These are phyloP conservation scores for Herpetomonas muscarum DNA, from an alignment of 208 protist species.

Conservation along the genomic window DNA sequence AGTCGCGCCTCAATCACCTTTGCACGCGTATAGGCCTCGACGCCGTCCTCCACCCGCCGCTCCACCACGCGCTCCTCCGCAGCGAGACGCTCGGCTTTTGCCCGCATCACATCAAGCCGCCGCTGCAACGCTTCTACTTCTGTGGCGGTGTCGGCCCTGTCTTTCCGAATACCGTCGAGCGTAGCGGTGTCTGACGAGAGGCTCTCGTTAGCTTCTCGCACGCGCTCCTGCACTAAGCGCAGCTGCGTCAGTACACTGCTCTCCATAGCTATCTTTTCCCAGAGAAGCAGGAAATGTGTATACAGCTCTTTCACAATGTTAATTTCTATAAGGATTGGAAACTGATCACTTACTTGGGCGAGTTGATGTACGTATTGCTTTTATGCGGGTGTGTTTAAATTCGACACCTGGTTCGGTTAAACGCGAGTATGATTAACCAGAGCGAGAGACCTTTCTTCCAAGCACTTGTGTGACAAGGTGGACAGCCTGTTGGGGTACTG, in stretches of 20 bases:
- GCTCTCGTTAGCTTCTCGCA: not conserved
- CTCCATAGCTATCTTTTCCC: not conserved
- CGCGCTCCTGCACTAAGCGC: not conserved
- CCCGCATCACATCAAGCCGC: not conserved
- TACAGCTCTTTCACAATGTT: no score
- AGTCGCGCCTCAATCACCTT: not conserved
- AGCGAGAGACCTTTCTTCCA: no score
- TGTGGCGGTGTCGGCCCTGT: not conserved
- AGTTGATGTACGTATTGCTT: not conserved
- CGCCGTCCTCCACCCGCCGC: not conserved
- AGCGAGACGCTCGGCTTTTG: not conserved
- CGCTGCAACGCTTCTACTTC: not conserved
- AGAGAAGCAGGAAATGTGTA: not conserved
- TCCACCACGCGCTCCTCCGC: not conserved
- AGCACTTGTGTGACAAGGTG: no score
- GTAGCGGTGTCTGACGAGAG: not conserved
- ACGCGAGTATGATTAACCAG: no score
- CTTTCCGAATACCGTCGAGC: not conserved
- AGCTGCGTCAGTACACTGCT: not conserved
- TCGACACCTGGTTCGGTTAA: no score
- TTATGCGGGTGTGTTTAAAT: no score
- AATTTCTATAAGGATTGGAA: no score
- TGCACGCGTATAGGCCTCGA: not conserved
- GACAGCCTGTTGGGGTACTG: no score
- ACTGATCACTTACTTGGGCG: not conserved